Base-by-base conservation (phyloP, 768 basidiomycete genomes). In the Galerina sulciceps region DNA sequence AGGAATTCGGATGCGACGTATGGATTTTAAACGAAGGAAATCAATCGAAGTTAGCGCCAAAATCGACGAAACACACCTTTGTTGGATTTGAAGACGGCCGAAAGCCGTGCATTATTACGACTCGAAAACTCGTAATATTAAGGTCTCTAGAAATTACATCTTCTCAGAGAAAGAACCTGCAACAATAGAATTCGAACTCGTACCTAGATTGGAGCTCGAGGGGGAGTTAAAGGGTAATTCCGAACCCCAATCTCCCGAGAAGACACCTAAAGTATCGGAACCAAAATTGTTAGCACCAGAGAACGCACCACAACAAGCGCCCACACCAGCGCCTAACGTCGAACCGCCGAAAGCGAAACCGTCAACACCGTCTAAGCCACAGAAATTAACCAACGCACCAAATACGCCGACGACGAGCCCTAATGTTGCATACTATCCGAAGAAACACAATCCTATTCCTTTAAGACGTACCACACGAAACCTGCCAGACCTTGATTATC, bases 1-100 rank as follows among this genome's bases (percentile, higher is more conserved):
- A 62, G n/a, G 66, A 67, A 46, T 69, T 73, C 53, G 69, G 71
- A 49, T 36, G 40, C n/a, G 47, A 59, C 44, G 48, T 59, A 1
- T 50, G 53, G 58, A 47, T 59, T 18, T 47, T 59, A 8, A 38
- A 59, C 37, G 53, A 59, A 36, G 46, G 42, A 35, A 43, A 44
- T 10, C 47, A 48, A n/a, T 23, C 15, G 23, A 48, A 22, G 26
- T 26, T 26, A 26, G 15, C 18, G 26, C 15, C 26, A 26, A 10
- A 26, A 48, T 48, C 47, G 14, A 18, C 2, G 47, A 48, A 26
- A 26, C 14, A 22, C 20, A 18, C 47, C 26, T 48, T 11, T 17
- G 47, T 64, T 1, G 10, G 47, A 15, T 26, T 18, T 18, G 46
- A 34, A 6, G 54, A 55, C 46, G 54, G 54, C 46, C 54, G 2